Percentiles rank a stretch among this genome's conserved stretches.
Evolutionary conservation across 345 rosid genomes (phyloP).

Genomic region (Acer yangbiense): DNA sequence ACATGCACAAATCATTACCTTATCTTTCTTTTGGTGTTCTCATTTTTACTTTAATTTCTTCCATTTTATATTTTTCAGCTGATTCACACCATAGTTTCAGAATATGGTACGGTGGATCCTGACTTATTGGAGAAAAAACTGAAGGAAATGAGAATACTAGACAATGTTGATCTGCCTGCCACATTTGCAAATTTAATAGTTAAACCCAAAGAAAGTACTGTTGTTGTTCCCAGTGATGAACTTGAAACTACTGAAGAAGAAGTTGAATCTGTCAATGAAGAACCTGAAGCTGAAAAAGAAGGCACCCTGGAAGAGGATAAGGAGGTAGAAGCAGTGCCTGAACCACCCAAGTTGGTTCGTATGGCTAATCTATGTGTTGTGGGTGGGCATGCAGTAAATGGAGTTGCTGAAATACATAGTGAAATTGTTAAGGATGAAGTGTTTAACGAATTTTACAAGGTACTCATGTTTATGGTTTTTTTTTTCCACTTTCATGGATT

Average conservation of each 20-base stretch:
- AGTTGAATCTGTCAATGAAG: slow-evolving; percentile 20
- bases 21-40: not conserved
- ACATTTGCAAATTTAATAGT: slow-evolving; percentile 60
- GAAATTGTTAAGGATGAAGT: slow-evolving; percentile 75
- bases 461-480: slow-evolving; percentile 22
- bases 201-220: slow-evolving; percentile 44
- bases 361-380: slow-evolving; percentile 73
- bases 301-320: slow-evolving; percentile 35
- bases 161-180: slow-evolving; percentile 73
- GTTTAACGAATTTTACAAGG: slow-evolving; percentile 66
- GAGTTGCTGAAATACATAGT: slow-evolving; percentile 80
- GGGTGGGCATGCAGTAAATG: slow-evolving; percentile 76
- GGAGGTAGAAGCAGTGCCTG: slow-evolving; percentile 37
- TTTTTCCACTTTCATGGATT: not conserved
- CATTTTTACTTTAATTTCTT: slow-evolving; percentile 21
- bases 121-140: slow-evolving; percentile 56
- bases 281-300: slow-evolving; percentile 18
- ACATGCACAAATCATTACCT: slow-evolving; percentile 19
- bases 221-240: slow-evolving; percentile 31
- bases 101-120: slow-evolving; percentile 56
- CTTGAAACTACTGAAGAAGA: slow-evolving; percentile 37
- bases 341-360: slow-evolving; percentile 58
- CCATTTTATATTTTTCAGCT: slow-evolving; percentile 45
- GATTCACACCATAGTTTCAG: slow-evolving; percentile 55
- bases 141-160: slow-evolving; percentile 78